A percentile compares a stretch with the other conserved stretches of the same genome.
These are phyloP conservation scores for Kodamaea sp. DNA, from an alignment of 1,139 yeast species.

Conservation along the genomic window DNA sequence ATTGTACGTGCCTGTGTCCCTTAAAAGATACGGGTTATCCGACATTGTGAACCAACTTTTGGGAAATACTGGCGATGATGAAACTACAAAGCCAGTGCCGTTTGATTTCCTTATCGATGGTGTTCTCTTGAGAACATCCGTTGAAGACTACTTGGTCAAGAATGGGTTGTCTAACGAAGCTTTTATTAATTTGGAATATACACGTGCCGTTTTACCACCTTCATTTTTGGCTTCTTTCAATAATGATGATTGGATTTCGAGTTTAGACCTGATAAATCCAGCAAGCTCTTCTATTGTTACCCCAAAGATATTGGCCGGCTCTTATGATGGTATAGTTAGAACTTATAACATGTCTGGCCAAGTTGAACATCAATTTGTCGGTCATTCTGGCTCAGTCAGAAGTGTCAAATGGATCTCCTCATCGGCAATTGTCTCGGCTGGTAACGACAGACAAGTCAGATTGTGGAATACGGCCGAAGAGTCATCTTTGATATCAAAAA, in stretches of 20 bases:
- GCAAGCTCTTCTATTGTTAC: slow-evolving; percentile 10
- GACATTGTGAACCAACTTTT: slow-evolving; percentile 91
- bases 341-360: slow-evolving; percentile 84
- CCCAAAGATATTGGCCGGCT: slow-evolving; percentile 74
- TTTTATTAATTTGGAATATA: slow-evolving; percentile 77
- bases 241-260: slow-evolving; percentile 95
- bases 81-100: slow-evolving; percentile 64
- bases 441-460: slow-evolving; percentile 85
- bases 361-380: slow-evolving; percentile 75
- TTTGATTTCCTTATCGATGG: slow-evolving; percentile 93
- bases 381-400: slow-evolving; percentile 84
- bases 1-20: slow-evolving; percentile 76
- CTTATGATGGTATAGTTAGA: slow-evolving; percentile 92
- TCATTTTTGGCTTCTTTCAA: slow-evolving; percentile 81
- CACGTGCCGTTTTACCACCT: slow-evolving; percentile 92
- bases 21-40: slow-evolving; percentile 87
- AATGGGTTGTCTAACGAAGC: slow-evolving; percentile 84
- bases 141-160: slow-evolving; percentile 71
- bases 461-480: slow-evolving; percentile 74
- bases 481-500: slow-evolving; percentile 33
- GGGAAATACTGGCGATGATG: slow-evolving; percentile 31
- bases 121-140: slow-evolving; percentile 67
- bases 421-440: slow-evolving; percentile 76
- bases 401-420: slow-evolving; percentile 75
- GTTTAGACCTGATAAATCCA: slow-evolving; percentile 53